Evolutionary conservation across 108 stramenopile genomes (phyloP).

Genomic region (Cyclotella sp.): DNA sequence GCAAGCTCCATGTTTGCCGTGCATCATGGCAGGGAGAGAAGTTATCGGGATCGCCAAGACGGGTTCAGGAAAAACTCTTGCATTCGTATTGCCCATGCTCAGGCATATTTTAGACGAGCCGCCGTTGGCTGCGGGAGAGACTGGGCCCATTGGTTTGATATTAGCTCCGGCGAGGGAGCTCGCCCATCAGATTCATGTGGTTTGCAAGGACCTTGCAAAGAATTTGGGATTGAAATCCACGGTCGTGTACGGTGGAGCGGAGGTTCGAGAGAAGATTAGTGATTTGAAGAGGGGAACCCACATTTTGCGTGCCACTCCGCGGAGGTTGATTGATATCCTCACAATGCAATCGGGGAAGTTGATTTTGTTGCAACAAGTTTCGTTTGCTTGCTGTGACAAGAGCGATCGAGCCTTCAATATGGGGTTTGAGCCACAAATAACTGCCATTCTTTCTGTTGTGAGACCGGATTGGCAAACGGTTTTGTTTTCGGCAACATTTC

Average conservation of each 20-base stretch:
- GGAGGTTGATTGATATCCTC: constrained; percentile 98
- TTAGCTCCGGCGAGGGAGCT: constrained; percentile 98
- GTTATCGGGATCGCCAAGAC: constrained; percentile 99
- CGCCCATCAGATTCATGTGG: constrained; percentile 95
- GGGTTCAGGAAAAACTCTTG: constrained; percentile 97
- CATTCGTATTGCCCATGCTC: constrained; percentile 95
- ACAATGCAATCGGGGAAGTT: constrained; percentile 97
- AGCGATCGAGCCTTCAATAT: constrained; percentile 99
- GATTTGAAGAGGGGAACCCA: constrained; percentile 96
- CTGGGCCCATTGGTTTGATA: constrained; percentile 96
- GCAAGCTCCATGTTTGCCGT: constrained; percentile 97
- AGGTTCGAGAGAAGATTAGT: constrained; percentile 96
- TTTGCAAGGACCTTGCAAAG: constrained; percentile 82
- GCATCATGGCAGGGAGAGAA: constrained; percentile 98
- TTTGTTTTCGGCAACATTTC: constrained; percentile 99
- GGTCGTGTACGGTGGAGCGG: constrained; percentile 97
- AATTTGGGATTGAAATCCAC: constrained; percentile 86
- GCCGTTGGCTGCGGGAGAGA: constrained; percentile 84
- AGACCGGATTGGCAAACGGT: constrained; percentile 96
- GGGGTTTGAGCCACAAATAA: constrained; percentile 99
- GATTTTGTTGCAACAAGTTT: constrained; percentile 91
- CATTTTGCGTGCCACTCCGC: constrained; percentile 97
- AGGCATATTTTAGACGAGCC: constrained; percentile 96
- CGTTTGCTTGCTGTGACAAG: constrained; percentile 97
- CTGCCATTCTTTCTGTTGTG: constrained; percentile 89